Conservation (phyloP, 805 yeast genomes). For the Candida caryicola region DNA sequence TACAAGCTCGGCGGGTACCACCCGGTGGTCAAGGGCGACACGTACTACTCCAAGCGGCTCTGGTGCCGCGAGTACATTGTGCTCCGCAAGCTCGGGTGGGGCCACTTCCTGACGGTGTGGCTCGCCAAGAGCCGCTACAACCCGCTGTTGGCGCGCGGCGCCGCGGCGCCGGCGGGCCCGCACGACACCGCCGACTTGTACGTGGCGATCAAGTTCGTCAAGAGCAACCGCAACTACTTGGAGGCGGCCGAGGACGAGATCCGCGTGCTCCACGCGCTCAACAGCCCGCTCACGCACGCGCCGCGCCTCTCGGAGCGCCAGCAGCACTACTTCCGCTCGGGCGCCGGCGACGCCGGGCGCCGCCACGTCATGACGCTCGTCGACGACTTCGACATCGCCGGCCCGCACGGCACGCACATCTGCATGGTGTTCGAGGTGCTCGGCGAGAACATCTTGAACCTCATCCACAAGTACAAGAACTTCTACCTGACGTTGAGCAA, state of each 20-base stretch:
- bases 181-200: constrained; percentile 31
- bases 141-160: constrained; percentile 2
- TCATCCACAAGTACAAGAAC: constrained; percentile 47
- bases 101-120: constrained; percentile 75
- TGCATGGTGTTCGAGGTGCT: constrained; percentile 67
- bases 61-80: constrained; percentile 42
- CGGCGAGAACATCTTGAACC: constrained; percentile 56
- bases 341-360: not conserved
- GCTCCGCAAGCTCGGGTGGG: constrained; percentile 65
- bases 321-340: constrained; percentile 5
- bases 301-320: constrained; percentile 10
- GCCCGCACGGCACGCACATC: constrained; percentile 63
- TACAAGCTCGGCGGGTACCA: constrained; percentile 65
- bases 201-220: constrained; percentile 62
- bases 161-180: not conserved
- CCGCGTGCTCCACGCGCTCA: constrained; percentile 41
- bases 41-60: constrained; percentile 39
- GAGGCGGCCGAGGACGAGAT: constrained; percentile 70
- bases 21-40: constrained; percentile 56
- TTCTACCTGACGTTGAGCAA: constrained; percentile 28
- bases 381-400: constrained; percentile 54
- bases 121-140: constrained; percentile 39
- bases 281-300: constrained; percentile 18
- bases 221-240: constrained; percentile 49
- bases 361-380: constrained; percentile 48